Conservation (phyloP, 2,329 filamentous ascomycete species). For the Talaromyces piceae region DNA sequence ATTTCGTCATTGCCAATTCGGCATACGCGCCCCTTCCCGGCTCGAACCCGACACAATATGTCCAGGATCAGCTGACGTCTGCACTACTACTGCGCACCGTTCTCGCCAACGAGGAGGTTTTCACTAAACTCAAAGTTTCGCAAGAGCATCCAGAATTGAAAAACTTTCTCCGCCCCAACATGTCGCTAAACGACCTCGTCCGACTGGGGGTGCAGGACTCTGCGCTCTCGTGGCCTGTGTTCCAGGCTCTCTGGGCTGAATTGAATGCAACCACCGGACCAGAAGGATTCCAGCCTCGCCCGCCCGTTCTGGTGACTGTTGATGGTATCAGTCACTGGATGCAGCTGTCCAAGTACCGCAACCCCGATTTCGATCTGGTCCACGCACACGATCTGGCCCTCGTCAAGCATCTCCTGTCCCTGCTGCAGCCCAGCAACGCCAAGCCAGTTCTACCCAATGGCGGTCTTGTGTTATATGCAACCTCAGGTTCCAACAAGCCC, state of each 20-base stretch:
- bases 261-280: slow-evolving; percentile 48
- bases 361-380: slow-evolving; percentile 61
- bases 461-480: slow-evolving; percentile 69
- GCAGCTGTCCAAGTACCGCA: slow-evolving; percentile 67
- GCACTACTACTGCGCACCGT: slow-evolving; percentile 65
- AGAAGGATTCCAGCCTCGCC: slow-evolving; percentile 42
- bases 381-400: slow-evolving; percentile 81
- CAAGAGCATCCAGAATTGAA: slow-evolving; percentile 53
- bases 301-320: slow-evolving; percentile 64
- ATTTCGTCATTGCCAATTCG: slow-evolving; percentile 71
- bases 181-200: slow-evolving; percentile 60
- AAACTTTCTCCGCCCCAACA: slow-evolving; percentile 50
- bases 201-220: slow-evolving; percentile 63
- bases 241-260: slow-evolving; percentile 74
- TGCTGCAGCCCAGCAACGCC: slow-evolving; percentile 45
- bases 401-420: slow-evolving; percentile 65
- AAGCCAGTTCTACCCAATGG: slow-evolving; percentile 55
- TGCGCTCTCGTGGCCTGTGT: slow-evolving; percentile 71
- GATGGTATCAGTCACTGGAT: slow-evolving; percentile 80
- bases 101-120: slow-evolving; percentile 61
- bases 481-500: slow-evolving; percentile 63
- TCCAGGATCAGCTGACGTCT: slow-evolving; percentile 70
- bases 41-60: slow-evolving; percentile 51
- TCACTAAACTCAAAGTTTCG: slow-evolving; percentile 48
- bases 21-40: slow-evolving; percentile 66